Base-by-base conservation (phyloP, 352 stramenopile species). In the Phytophthora cajani region DNA sequence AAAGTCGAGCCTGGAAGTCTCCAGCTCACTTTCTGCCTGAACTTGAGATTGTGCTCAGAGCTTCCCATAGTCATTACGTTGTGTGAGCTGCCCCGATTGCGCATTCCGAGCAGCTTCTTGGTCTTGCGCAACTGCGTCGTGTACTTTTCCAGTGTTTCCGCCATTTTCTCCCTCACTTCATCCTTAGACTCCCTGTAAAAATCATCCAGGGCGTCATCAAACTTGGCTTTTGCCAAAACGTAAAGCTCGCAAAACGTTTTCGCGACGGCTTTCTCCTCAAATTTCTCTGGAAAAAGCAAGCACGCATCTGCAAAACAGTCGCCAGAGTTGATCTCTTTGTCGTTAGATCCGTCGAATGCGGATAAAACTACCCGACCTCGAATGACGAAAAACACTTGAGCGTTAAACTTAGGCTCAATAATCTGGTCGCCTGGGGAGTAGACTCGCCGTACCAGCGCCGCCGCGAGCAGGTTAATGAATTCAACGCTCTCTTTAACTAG, bases 201-300 rank as follows among this genome's bases (percentile, higher is more conserved):
- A 33, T 33, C 30, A 33, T 33, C 30, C 30, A 33, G 7, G 0
- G 82, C 83, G 12, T 79, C 74, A 49, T 95, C 82, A 55, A 95
- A 92, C 0, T 80, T 76, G 0, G 69, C 60, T 49, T 92, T 92
- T 1, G 90, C 79, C 4, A 95, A 74, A 14, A 89, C 84, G 33
- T 93, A 93, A 2, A 95, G 75, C 62, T 95, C 88, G 21, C 86
- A 95, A 60, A 95, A 95, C 0, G 88, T 92, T 67, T 93, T 91
- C 3, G 88, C 88, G 0, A 87, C 66, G 0, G 87, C 87, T 19
- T 90, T 92, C 50, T 93, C 84, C 55, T 93, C 84, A 46, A 82
- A 91, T 30, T 71, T 79, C 9, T 91, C 85, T 0, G 85, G 81
- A 4, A 64, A 62, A 3, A 93, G 65, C 10, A 93, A 62, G 33